These are phyloP conservation scores for Xylaria sp. DNA, from an alignment of 2,329 filamentous ascomycete species.

Conservation along the genomic window DNA sequence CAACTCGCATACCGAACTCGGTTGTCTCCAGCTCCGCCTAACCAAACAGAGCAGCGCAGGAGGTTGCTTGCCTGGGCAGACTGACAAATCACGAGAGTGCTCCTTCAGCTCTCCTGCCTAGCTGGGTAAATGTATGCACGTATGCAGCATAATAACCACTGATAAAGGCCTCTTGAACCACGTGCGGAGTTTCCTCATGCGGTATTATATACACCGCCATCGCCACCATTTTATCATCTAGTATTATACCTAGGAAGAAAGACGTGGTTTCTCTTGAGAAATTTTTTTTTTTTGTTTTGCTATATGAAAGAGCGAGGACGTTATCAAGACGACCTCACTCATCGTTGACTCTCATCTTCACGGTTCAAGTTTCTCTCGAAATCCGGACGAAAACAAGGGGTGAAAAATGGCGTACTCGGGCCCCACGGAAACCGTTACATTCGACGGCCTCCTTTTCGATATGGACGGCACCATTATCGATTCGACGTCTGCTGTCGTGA, in stretches of 20 bases:
- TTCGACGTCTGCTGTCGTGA: conserved; percentile 69
- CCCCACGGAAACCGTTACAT: conserved; percentile 42
- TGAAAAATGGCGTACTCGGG: conserved; percentile 35
- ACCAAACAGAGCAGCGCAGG: neutral
- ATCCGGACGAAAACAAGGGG: neutral
- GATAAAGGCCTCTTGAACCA: neutral
- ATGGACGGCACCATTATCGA: conserved; percentile 84
- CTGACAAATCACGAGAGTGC: neutral
- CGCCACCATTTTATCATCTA: neutral
- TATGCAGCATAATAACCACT: neutral
- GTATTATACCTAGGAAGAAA: no score
- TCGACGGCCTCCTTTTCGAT: conserved; percentile 61
- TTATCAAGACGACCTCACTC: neutral
- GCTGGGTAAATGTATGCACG: neutral
- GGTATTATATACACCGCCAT: conserved; percentile 8
- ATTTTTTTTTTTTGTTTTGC: neutral
- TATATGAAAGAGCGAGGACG: neutral
- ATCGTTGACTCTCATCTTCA: neutral
- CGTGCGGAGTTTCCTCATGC: conserved; percentile 18
- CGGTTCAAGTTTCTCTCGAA: neutral
- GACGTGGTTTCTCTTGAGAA: no score
- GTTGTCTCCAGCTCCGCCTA: conserved; percentile 1
- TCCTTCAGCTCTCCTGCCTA: no score
- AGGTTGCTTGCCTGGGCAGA: neutral
- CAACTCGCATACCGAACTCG: neutral